These are phyloP conservation scores for Monsonia emarginata DNA, from an alignment of 441 rosid genomes.

Conservation along the genomic window DNA sequence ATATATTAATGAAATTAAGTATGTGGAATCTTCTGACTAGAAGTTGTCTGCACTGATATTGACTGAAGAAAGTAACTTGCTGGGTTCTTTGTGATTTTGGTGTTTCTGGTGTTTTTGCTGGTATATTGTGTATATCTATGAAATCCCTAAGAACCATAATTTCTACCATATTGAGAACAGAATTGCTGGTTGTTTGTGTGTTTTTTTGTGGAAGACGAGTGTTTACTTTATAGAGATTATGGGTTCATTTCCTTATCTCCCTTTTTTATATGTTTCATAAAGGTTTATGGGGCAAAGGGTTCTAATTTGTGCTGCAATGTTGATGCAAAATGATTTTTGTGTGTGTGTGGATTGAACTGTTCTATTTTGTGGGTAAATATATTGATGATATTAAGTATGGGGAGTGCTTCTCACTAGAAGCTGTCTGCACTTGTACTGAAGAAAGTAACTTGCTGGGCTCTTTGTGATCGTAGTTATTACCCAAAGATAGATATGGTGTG, in stretches of 20 bases:
- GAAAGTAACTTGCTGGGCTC: background rate
- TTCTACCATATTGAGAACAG: too few species aligned
- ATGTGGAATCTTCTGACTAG: too few species aligned
- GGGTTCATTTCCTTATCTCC: background rate
- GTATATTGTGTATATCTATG: background rate
- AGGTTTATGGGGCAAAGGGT: too few species aligned
- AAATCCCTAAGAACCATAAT: too few species aligned
- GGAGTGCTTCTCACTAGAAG: background rate
- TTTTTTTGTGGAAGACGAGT: background rate
- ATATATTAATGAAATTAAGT: too few species aligned
- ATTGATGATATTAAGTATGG: background rate
- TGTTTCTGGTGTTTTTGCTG: slow-evolving; percentile 12
- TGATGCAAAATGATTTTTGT: too few species aligned
- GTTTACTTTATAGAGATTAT: background rate
- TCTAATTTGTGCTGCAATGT: too few species aligned
- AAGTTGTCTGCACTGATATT: too few species aligned
- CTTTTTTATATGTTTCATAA: background rate
- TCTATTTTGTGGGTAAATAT: background rate
- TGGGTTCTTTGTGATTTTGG: too few species aligned
- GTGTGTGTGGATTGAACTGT: background rate
- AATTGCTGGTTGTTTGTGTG: background rate
- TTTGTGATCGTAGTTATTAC: background rate
- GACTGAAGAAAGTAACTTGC: too few species aligned
- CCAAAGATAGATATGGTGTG: background rate
- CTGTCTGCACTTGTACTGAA: background rate